Evolutionary conservation across 169 alveolate genomes (phyloP), one percentile per base, ranked within the genome.

Genomic region (Plasmodium knowlesi): DNA sequence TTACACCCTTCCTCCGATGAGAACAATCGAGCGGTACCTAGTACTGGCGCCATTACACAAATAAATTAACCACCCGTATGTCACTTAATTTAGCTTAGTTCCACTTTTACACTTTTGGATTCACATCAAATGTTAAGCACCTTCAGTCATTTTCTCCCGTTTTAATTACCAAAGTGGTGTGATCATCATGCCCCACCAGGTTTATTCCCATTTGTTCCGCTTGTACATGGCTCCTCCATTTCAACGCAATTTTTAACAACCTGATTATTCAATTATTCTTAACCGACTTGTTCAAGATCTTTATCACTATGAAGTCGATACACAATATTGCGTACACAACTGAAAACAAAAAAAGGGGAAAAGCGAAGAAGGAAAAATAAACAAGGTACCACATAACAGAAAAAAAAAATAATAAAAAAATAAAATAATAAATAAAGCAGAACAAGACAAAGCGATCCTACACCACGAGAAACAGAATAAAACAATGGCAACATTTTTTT

Each of bases 231-330:
- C 74, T n/a, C 14, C 32, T 61, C 12, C 32, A 25, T 67, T 19
- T 28, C 25, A 25, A 67, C 76, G 76, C 37, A 67, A 25, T 22
- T 22, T 67, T 67, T 67, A 67, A 67, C 28, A 67, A 67, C n/a
- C 37, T 8, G 76, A 67, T 67, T 67, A 67, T 67, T 67, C 76
- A 37, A 67, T 67, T 67, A 67, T 67, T 67, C 76, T 67, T 67
- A 25, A 14, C 76, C 25, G 76, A 67, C 37, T 19, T 22, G 14
- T 28, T 67, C 41, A 22, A 37, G 76, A 22, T 67, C 76, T 67
- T 67, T 22, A 22, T 67, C 76, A 67, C 25, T 28, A 67, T 28
- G 30, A 67, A 67, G 76, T 67, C n/a, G 37, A 67, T 67, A 67
- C 30, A 67, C 76, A 67, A 32, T 61, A 10, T 22, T 67, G 76